These are phyloP conservation scores for Ophiostoma australiae DNA, from an alignment of 2,329 filamentous ascomycete species.

Conservation along the genomic window DNA sequence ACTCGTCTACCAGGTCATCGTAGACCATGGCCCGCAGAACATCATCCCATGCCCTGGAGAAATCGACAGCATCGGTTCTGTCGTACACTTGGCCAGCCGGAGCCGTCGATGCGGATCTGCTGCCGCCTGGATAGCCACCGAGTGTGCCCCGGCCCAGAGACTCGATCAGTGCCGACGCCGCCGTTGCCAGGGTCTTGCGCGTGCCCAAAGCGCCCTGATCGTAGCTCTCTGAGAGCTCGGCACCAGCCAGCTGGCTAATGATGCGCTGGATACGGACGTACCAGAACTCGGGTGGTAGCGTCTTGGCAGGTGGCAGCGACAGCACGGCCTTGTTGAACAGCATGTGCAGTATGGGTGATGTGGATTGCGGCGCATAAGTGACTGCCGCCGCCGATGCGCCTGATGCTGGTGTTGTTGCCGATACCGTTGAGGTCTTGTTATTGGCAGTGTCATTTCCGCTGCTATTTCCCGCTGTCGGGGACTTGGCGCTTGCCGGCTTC, in stretches of 20 bases:
- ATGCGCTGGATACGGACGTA: slow-evolving; percentile 55
- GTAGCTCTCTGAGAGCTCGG: slow-evolving; percentile 73
- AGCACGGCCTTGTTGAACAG: slow-evolving; percentile 62
- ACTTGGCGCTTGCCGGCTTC: slow-evolving; percentile 22
- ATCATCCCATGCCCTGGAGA: slow-evolving; percentile 62
- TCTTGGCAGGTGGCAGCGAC: slow-evolving; percentile 59
- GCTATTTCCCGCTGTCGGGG: background rate
- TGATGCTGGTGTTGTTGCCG: background rate
- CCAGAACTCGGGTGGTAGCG: slow-evolving; percentile 63
- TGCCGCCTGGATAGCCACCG: slow-evolving; percentile 47
- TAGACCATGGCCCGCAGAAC: slow-evolving; percentile 63
- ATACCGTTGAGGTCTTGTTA: background rate
- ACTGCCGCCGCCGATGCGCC: background rate
- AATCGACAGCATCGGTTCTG: slow-evolving; percentile 52
- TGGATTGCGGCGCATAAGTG: slow-evolving; percentile 38
- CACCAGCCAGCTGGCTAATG: slow-evolving; percentile 57
- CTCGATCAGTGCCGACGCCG: slow-evolving; percentile 64
- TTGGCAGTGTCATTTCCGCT: slow-evolving; percentile 12
- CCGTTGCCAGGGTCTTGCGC: slow-evolving; percentile 69
- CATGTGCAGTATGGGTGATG: slow-evolving; percentile 62
- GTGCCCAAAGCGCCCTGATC: slow-evolving; percentile 72
- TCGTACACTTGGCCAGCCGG: slow-evolving; percentile 46
- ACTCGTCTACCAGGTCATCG: slow-evolving; percentile 58
- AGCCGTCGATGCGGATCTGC: background rate
- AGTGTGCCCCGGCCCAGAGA: slow-evolving; percentile 62